These are phyloP conservation scores for Aureobasidium sp. DNA, from an alignment of 2,329 filamentous ascomycete genomes.

Conservation along the genomic window DNA sequence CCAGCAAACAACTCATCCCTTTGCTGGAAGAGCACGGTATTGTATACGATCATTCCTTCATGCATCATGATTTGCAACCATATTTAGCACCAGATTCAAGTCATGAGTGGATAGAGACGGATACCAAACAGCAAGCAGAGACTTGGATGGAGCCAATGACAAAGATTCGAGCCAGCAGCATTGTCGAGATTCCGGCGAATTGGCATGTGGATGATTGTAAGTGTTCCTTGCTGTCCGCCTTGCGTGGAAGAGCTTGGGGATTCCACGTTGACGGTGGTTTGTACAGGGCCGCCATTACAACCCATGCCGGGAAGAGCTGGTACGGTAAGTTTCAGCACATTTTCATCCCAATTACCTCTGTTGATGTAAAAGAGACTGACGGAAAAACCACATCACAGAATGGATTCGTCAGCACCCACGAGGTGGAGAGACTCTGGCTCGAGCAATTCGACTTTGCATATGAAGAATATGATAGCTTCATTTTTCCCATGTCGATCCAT, in stretches of 20 bases:
- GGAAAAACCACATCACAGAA: conserved; percentile 19
- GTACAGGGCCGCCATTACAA: conserved; percentile 35
- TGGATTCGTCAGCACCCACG: conserved; percentile 37
- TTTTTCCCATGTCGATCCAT: conserved; percentile 43
- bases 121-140: conserved; percentile 27
- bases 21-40: conserved; percentile 38
- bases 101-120: conserved; percentile 27
- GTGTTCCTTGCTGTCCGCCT: not conserved
- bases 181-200: conserved; percentile 42
- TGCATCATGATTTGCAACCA: conserved; percentile 43
- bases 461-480: conserved; percentile 39
- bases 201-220: conserved; percentile 41
- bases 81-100: conserved; percentile 24
- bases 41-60: conserved; percentile 43
- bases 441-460: conserved; percentile 43
- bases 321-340: conserved; percentile 5
- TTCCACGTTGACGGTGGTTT: too few species aligned
- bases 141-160: conserved; percentile 36
- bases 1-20: conserved; percentile 32
- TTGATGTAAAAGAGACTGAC: not conserved
- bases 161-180: conserved; percentile 25
- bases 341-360: not conserved
- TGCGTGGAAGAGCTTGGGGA: too few species aligned
- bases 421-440: conserved; percentile 39
- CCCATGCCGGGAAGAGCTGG: conserved; percentile 25